A percentile compares a stretch with the other conserved stretches of the same genome.
phyloP scores from a whole-genome alignment of 1,139 yeast species.

The Sugiyamaella sp. region DNA sequence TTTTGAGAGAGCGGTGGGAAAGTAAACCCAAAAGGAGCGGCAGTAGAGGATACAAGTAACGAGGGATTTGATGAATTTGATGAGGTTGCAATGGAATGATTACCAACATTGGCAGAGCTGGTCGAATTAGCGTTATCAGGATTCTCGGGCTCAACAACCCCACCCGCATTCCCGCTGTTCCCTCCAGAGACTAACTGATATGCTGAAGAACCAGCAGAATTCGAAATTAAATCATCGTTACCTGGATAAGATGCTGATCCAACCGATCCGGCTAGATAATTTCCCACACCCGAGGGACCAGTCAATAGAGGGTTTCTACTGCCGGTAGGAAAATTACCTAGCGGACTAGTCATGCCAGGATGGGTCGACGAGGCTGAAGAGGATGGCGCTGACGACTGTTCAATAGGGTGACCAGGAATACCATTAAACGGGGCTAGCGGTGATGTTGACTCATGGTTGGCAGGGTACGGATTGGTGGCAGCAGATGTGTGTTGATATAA shows the following conservation, averaged over 20 bases:
- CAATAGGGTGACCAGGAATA: constrained; percentile 8
- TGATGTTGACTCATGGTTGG: constrained; percentile 1
- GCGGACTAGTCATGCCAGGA: constrained; percentile 12
- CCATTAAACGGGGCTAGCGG: constrained; percentile 13
- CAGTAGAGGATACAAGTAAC: constrained; percentile 8
- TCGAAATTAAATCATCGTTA: constrained; percentile 11
- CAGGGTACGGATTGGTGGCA: constrained; percentile 13
- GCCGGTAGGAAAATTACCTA: constrained; percentile 10
- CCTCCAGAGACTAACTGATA: constrained; percentile 18
- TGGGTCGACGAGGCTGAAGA: constrained; percentile 7
- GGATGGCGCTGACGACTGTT: constrained; percentile 11
- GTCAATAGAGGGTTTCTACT: neutral
- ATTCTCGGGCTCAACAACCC: neutral
- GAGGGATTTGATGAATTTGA: constrained; percentile 6
- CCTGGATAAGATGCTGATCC: constrained; percentile 5
- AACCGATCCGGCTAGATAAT: neutral
- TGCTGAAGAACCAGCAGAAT: constrained; percentile 1
- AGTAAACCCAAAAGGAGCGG: constrained; percentile 20
- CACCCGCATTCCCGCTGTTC: neutral
- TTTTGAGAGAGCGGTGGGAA: constrained; percentile 17
- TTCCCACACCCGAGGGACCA: neutral
- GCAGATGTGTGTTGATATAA: constrained; percentile 15
- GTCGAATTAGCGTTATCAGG: neutral
- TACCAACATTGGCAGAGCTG: neutral
- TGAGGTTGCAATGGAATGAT: constrained; percentile 3